A percentile compares a stretch with the other conserved stretches of the same genome.
Evolutionary conservation across 371 early-diverging fungal genomes (phyloP).

Genomic region (Haplosporangium sp.): DNA sequence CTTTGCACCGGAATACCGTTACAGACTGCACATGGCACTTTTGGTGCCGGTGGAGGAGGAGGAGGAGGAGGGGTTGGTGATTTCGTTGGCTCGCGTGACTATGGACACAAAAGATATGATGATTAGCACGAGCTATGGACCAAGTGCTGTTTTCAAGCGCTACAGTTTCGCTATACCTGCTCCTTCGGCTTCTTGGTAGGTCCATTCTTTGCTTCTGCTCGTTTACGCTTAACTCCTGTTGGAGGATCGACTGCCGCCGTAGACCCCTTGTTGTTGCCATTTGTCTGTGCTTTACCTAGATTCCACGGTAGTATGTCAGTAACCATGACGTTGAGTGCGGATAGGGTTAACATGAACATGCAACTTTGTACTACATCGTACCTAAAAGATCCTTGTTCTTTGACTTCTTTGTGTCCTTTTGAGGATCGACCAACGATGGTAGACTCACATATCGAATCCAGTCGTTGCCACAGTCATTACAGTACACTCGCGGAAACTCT

Average conservation of each 20-base stretch:
- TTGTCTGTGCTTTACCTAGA: slow-evolving; percentile 21
- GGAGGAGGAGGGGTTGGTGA: slow-evolving; percentile 28
- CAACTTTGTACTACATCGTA: background rate
- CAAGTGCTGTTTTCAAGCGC: background rate
- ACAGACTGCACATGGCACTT: slow-evolving; percentile 68
- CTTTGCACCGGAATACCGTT: slow-evolving; percentile 24
- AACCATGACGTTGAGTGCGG: background rate
- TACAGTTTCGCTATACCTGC: slow-evolving; percentile 18
- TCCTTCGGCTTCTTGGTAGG: slow-evolving; percentile 34
- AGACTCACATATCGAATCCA: slow-evolving; percentile 81
- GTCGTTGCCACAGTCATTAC: slow-evolving; percentile 76
- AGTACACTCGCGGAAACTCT: slow-evolving; percentile 67
- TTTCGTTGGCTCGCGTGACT: slow-evolving; percentile 40
- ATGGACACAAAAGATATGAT: background rate
- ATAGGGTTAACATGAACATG: background rate
- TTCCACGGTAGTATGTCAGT: background rate
- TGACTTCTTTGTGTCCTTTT: slow-evolving; percentile 38
- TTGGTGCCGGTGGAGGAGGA: slow-evolving; percentile 17
- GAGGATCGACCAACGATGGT: slow-evolving; percentile 50
- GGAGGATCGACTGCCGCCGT: slow-evolving; percentile 12
- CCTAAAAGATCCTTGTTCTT: slow-evolving; percentile 30
- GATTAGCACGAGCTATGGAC: background rate
- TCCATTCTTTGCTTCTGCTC: slow-evolving; percentile 20
- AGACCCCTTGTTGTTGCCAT: slow-evolving; percentile 9
- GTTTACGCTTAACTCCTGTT: slow-evolving; percentile 37